A percentile compares a stretch with the other conserved stretches of the same genome.
Conservation (phyloP, 2,329 filamentous ascomycete genomes). For the Aspergillus caelatus region DNA sequence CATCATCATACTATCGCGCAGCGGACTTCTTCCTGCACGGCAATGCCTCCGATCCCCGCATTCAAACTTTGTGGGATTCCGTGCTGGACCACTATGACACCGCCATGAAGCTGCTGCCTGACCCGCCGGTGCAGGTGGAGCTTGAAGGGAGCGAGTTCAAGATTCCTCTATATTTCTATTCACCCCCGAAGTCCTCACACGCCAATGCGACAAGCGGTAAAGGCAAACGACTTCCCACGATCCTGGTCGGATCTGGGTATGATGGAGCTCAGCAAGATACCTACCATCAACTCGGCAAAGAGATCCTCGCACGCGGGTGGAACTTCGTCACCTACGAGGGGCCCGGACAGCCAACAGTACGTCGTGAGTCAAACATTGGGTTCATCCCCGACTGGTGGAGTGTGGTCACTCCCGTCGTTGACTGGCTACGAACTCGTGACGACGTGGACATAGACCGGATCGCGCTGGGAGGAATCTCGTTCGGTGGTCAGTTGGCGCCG, state of each 20-base stretch:
- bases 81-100: background rate
- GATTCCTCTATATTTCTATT: background rate
- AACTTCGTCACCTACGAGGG: constrained; percentile 50
- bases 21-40: background rate
- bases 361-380: constrained; percentile 45
- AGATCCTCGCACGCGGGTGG: background rate
- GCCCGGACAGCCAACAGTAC: constrained; percentile 48
- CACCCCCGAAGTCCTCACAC: background rate
- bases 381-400: constrained; percentile 51
- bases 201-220: background rate
- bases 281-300: background rate
- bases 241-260: background rate
- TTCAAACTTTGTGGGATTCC: background rate
- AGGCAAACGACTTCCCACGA: background rate
- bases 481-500: background rate
- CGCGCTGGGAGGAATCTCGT: background rate
- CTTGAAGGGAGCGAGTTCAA: background rate
- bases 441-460: background rate
- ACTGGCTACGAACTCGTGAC: constrained; percentile 24
- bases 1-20: background rate
- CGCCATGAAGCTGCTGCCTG: background rate
- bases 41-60: background rate
- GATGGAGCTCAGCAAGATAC: background rate
- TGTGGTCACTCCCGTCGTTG: constrained; percentile 45
- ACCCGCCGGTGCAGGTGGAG: background rate